These are phyloP conservation scores for Claviceps africana DNA, from an alignment of 2,329 filamentous ascomycete genomes.

Conservation along the genomic window DNA sequence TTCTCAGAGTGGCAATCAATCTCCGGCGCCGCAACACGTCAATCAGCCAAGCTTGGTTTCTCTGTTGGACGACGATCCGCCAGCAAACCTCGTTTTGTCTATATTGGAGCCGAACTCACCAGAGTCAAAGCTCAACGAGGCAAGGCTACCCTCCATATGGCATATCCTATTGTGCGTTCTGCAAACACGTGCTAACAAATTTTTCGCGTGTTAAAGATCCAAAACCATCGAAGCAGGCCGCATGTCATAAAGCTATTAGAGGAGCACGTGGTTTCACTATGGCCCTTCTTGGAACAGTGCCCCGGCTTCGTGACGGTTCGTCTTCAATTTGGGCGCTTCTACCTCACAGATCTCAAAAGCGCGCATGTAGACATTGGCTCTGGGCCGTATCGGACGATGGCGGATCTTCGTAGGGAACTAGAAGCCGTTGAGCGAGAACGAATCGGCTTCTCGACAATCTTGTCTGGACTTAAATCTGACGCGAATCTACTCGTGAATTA, in stretches of 20 bases:
- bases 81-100: neutral
- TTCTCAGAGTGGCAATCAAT: neutral
- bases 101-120: neutral
- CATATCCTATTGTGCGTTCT: neutral
- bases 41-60: neutral
- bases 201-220: neutral
- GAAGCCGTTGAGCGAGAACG: slow-evolving; percentile 1
- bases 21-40: neutral
- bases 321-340: slow-evolving; percentile 17
- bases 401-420: slow-evolving; percentile 2
- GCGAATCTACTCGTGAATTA: slow-evolving; percentile 5
- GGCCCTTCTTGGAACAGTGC: slow-evolving; percentile 10
- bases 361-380: slow-evolving; percentile 10
- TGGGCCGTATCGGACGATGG: slow-evolving; percentile 9
- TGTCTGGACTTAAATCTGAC: slow-evolving; percentile 16
- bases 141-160: neutral
- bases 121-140: neutral
- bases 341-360: slow-evolving; percentile 11
- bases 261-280: slow-evolving; percentile 7
- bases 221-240: slow-evolving; percentile 1
- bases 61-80: slow-evolving; percentile 1
- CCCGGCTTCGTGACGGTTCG: slow-evolving; percentile 14
- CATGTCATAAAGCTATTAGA: slow-evolving; percentile 6
- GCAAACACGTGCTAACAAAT: neutral
- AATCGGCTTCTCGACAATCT: slow-evolving; percentile 15